Base-by-base conservation (phyloP, 1,284 basidiomycete genomes). In the Boletus subluridellus region DNA sequence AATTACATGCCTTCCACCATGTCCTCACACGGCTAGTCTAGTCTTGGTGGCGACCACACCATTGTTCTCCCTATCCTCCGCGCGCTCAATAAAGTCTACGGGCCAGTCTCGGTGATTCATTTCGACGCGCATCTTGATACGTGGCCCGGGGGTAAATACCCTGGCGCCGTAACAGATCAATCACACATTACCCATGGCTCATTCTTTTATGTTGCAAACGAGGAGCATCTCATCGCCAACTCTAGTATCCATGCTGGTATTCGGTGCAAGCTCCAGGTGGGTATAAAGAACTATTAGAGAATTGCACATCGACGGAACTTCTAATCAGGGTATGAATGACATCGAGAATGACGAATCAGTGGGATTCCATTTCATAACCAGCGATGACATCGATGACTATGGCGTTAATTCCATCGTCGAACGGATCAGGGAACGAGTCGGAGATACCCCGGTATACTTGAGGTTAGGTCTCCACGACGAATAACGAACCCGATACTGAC, bases 61-160 rank as follows among this genome's bases (percentile, higher is more conserved):
- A 89, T 92, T 61, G 88, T 89, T 15, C 78, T 88, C 26, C 89
- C 89, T 9, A 89, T 91, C 63, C 78, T 92, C 15, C 84, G 89
- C 45, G 80, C 89, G 7, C 73, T 92, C 45, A 73, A 88, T 75
- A 83, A 83, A 67, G 77, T 86, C 24, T 90, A 92, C 66, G 90
- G 89, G 1, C 87, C 87, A 0, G 80, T 90, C 52, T 86, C 86
- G 38, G 87, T 92, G 49, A 89, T 92, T 51, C 90, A 92, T 70
- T 91, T 92, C 62, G 90, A 92, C 67, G 86, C 88, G 0, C 90
- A 92, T 72, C 74, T 90, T 39, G 83, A 86, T 63, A 84, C 85
- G 9, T 86, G 90, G 88, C 8, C 26, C 15, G 49, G 49, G 49
- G 66, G 76, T 30, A 73, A 74, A 35, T 84, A 86, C 65, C 76